A percentile compares a stretch with the other conserved stretches of the same genome.
Conservation (phyloP, 208 protist genomes). For the Leishmania guyanensis region DNA sequence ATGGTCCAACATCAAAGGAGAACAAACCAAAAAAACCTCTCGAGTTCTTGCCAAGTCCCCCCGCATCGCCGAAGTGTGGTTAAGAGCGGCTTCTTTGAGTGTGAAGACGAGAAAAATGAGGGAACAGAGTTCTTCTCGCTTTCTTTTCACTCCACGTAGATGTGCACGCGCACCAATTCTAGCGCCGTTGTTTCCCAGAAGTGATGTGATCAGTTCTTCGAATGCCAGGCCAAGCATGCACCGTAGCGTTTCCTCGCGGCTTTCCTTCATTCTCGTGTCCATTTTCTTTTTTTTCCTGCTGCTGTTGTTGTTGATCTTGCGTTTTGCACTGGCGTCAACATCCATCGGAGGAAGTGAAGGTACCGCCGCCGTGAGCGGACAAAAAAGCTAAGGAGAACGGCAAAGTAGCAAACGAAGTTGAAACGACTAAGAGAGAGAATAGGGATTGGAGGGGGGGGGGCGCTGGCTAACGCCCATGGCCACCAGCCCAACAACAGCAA, state of each 20-base stretch:
- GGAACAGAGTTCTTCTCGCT: neutral
- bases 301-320: neutral
- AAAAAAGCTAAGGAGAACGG: neutral
- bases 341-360: neutral
- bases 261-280: too few relatives aligned
- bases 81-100: neutral
- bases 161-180: neutral
- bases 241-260: neutral
- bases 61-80: too few relatives aligned
- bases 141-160: neutral
- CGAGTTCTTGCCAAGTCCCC: neutral
- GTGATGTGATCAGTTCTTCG: neutral
- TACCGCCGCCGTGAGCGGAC: too few relatives aligned
- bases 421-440: neutral
- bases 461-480: too few relatives aligned
- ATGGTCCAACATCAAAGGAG: neutral
- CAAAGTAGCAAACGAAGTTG: neutral
- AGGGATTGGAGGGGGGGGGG: neutral
- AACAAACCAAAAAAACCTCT: neutral
- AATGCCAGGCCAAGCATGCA: neutral
- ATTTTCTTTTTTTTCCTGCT: neutral
- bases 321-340: neutral
- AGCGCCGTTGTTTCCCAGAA: neutral
- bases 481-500: too few relatives aligned
- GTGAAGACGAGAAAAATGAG: neutral